Evolutionary conservation across 1,139 yeast species (phyloP).

Genomic region (Taphrina sp.): DNA sequence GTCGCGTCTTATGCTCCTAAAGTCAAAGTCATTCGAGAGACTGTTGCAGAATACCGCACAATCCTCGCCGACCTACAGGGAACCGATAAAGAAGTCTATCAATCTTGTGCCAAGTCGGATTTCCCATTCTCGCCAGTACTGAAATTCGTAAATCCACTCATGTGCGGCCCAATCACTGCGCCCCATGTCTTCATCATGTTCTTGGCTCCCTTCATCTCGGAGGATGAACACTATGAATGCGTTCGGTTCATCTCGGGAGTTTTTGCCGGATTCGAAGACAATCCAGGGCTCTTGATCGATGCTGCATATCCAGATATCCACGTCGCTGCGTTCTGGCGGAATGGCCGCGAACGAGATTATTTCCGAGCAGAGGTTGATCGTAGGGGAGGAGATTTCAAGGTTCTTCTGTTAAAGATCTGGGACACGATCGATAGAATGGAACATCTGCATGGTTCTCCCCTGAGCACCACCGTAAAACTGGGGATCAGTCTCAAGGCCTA

Average conservation of each 20-base stretch:
- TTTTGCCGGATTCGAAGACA: slow-evolving; percentile 21
- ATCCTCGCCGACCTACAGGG: slow-evolving; percentile 4
- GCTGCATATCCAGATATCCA: slow-evolving; percentile 25
- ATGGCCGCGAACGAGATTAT: slow-evolving; percentile 18
- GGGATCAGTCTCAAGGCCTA: slow-evolving; percentile 13
- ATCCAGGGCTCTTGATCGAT: slow-evolving; percentile 10
- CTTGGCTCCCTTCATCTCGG: slow-evolving; percentile 17
- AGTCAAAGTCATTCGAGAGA: slow-evolving; percentile 5
- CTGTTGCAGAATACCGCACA: slow-evolving; percentile 7
- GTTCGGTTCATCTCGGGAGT: slow-evolving; percentile 10
- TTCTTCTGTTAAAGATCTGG: slow-evolving; percentile 13
- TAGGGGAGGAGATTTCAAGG: slow-evolving; percentile 9
- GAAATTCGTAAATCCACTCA: slow-evolving; percentile 16
- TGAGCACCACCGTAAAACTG: background rate
- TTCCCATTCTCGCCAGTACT: slow-evolving; percentile 17
- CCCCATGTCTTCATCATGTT: slow-evolving; percentile 25
- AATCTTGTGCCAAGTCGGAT: slow-evolving; percentile 13
- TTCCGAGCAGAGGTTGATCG: slow-evolving; percentile 2
- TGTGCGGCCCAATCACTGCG: slow-evolving; percentile 2
- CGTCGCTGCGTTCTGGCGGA: slow-evolving; percentile 20
- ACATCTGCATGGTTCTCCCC: background rate
- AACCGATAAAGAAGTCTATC: slow-evolving; percentile 2
- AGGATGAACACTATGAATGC: slow-evolving; percentile 7
- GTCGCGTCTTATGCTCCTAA: background rate
- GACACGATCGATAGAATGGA: slow-evolving; percentile 5